These are phyloP conservation scores for Dendrobium chrysotoxum DNA, from an alignment of 106 monocot species.

Conservation along the genomic window DNA sequence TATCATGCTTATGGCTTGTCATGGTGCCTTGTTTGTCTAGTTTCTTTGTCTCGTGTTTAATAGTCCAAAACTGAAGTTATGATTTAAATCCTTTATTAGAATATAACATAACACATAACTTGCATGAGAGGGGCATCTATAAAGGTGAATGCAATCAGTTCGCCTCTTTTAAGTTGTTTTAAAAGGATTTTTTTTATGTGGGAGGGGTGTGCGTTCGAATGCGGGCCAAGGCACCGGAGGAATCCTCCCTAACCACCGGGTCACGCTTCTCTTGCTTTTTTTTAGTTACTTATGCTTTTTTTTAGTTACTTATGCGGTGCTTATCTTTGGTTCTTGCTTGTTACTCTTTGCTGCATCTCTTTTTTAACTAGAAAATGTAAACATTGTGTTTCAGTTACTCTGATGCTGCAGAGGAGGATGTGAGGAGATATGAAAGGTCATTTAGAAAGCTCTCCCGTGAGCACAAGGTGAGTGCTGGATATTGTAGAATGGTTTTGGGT, in stretches of 20 bases:
- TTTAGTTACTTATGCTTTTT: neutral
- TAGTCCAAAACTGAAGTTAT: neutral
- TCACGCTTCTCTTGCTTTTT: too few species aligned
- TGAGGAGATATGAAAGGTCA: slow-evolving; percentile 75
- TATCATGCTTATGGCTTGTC: too few species aligned
- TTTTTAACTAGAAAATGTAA: neutral
- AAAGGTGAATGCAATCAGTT: neutral
- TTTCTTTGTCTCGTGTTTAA: too few species aligned
- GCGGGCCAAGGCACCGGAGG: too few species aligned
- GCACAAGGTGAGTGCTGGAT: slow-evolving; percentile 51
- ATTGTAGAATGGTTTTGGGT: neutral
- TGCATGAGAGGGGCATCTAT: neutral
- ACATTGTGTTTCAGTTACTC: slow-evolving; percentile 49
- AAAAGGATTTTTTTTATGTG: neutral
- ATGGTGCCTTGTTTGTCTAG: too few species aligned
- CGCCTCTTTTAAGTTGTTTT: neutral
- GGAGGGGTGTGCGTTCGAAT: too few species aligned
- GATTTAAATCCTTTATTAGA: neutral
- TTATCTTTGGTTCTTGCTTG: neutral
- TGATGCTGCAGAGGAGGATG: slow-evolving; percentile 85
- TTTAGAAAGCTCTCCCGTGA: slow-evolving; percentile 63
- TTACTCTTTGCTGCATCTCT: neutral
- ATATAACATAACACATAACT: neutral
- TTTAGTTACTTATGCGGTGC: neutral
- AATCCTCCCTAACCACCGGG: too few species aligned